phyloP scores from a whole-genome alignment of 2,329 filamentous ascomycete genomes.

The Penicillium olsonii region DNA sequence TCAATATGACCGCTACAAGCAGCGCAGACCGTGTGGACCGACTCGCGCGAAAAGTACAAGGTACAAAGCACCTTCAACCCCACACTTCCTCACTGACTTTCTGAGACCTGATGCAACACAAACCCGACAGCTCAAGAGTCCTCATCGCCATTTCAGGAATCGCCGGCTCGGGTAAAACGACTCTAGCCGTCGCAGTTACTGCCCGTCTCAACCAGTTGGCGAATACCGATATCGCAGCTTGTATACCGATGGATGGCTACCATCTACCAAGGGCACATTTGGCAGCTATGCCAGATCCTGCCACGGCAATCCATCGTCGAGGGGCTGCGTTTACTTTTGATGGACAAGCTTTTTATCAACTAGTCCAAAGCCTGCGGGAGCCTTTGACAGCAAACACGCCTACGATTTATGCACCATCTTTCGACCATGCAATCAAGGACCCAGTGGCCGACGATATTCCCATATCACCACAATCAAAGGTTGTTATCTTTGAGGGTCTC shows the following conservation, averaged over 20 bases:
- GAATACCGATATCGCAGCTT: not conserved
- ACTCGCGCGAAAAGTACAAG: conserved; percentile 1
- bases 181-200: not conserved
- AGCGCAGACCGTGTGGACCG: not conserved
- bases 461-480: conserved; percentile 27
- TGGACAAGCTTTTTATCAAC: conserved; percentile 41
- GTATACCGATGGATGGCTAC: conserved; percentile 85
- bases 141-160: conserved; percentile 5
- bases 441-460: conserved; percentile 35
- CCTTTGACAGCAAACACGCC: conserved; percentile 23
- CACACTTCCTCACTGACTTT: not conserved
- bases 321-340: conserved; percentile 96
- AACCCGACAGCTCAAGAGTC: not conserved
- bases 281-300: conserved; percentile 76
- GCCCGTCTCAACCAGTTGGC: conserved; percentile 1
- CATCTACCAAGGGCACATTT: conserved; percentile 84
- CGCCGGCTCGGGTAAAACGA: conserved; percentile 7
- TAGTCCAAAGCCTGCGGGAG: conserved; percentile 1
- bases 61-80: not conserved
- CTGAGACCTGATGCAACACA: not conserved
- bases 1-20: not conserved
- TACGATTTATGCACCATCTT: conserved; percentile 15
- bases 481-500: conserved; percentile 45
- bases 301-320: conserved; percentile 72
- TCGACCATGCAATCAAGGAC: conserved; percentile 43